A percentile compares a stretch with the other conserved stretches of the same genome.
Evolutionary conservation across 345 rosid species (phyloP).

Genomic region (Melastoma malabathricum): DNA sequence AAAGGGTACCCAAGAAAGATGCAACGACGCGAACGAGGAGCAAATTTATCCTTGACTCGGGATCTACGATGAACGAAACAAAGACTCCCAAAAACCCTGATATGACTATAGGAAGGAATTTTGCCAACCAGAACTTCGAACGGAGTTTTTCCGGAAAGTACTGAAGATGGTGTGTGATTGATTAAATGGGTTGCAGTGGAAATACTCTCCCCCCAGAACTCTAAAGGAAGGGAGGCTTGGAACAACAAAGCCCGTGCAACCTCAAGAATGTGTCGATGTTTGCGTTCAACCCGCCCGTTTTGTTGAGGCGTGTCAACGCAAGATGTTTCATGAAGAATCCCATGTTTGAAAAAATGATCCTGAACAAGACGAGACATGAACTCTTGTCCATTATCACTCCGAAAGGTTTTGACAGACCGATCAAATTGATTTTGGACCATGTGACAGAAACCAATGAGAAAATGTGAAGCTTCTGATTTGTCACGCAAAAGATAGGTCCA

Average conservation of each 20-base stretch:
- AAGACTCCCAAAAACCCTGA: neutral
- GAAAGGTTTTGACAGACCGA: neutral
- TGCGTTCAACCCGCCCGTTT: slow-evolving; percentile 4
- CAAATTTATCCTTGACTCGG: neutral
- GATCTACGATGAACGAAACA: neutral
- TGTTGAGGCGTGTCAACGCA: slow-evolving; percentile 4
- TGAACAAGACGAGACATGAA: neutral
- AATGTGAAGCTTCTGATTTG: neutral
- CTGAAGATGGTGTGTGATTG: neutral
- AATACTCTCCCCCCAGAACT: slow-evolving; percentile 2
- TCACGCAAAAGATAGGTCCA: neutral
- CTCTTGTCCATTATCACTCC: neutral
- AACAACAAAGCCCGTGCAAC: neutral
- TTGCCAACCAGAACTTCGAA: neutral
- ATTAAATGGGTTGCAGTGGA: neutral
- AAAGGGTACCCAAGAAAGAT: neutral
- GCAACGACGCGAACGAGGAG: neutral
- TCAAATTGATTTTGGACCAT: neutral
- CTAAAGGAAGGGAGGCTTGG: neutral
- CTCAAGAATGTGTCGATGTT: slow-evolving; percentile 6
- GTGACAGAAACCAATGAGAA: neutral
- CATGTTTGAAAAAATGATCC: neutral
- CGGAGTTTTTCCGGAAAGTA: neutral
- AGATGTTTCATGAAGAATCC: neutral
- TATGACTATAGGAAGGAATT: neutral